A percentile compares a stretch with the other conserved stretches of the same genome.
Conservation (phyloP, 2,329 filamentous ascomycete genomes). For the Neofusicoccum parvum region DNA sequence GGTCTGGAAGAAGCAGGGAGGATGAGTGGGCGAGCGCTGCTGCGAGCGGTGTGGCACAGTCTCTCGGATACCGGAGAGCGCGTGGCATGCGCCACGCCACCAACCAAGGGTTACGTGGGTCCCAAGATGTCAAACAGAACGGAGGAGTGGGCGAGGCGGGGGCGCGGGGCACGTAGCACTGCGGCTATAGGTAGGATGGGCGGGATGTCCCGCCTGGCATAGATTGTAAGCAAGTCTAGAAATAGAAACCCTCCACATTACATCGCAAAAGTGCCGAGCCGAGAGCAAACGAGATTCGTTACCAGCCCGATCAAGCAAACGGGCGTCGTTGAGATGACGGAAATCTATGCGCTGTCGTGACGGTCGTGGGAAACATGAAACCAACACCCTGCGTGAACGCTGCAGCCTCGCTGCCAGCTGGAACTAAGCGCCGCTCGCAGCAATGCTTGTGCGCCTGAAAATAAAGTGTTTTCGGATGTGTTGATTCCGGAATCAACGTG, state of each 20-base stretch:
- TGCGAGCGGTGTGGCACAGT: slow-evolving; percentile 7
- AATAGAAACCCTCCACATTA: slow-evolving; percentile 3
- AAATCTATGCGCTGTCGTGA: slow-evolving; percentile 17
- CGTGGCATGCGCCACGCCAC: slow-evolving; percentile 2
- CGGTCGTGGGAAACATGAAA: slow-evolving; percentile 17
- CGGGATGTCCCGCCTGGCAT: slow-evolving; percentile 1
- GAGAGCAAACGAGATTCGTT: slow-evolving; percentile 9
- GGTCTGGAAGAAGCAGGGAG: neutral
- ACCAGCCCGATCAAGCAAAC: neutral
- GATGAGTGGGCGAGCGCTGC: neutral
- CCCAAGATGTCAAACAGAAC: neutral
- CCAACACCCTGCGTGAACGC: neutral
- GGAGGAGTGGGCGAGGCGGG: neutral
- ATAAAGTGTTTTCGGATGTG: neutral
- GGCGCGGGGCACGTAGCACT: neutral
- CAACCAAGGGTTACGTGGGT: neutral
- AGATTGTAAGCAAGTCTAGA: slow-evolving; percentile 19
- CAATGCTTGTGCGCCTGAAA: neutral
- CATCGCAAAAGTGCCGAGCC: neutral
- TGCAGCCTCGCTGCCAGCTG: neutral
- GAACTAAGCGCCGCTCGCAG: neutral
- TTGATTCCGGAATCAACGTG: neutral
- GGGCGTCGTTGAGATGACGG: neutral
- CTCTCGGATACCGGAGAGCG: neutral
- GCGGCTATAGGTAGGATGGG: neutral